These are phyloP conservation scores for Oidiodendron maius DNA, from an alignment of 495 filamentous ascomycete genomes.

Conservation along the genomic window DNA sequence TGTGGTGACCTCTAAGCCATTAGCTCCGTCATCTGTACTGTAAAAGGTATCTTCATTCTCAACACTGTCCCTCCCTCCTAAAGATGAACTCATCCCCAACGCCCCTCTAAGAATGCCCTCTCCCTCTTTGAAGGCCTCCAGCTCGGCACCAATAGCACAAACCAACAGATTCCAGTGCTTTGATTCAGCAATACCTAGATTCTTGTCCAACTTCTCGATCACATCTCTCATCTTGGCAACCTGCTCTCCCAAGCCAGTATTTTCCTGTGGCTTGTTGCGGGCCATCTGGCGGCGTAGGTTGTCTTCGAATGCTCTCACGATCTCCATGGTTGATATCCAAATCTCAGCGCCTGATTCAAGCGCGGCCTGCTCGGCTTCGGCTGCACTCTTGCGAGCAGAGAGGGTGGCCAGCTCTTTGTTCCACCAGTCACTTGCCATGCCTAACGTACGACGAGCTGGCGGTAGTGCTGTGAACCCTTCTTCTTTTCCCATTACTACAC, in stretches of 20 bases:
- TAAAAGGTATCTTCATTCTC: not conserved
- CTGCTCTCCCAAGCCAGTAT: slow-evolving; percentile 36
- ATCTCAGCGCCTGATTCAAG: slow-evolving; percentile 77
- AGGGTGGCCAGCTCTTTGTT: slow-evolving; percentile 44
- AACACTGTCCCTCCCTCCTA: not conserved
- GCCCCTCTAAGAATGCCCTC: slow-evolving; percentile 51
- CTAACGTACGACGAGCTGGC: slow-evolving; percentile 63
- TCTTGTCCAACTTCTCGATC: slow-evolving; percentile 52
- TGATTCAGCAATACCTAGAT: slow-evolving; percentile 52
- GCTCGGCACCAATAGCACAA: slow-evolving; percentile 81
- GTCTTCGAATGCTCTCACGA: slow-evolving; percentile 64
- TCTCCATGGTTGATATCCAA: slow-evolving; percentile 65
- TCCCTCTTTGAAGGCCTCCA: slow-evolving; percentile 75
- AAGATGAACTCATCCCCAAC: slow-evolving; percentile 4
- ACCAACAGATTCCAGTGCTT: slow-evolving; percentile 83
- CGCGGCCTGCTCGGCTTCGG: slow-evolving; percentile 60
- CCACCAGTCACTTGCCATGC: slow-evolving; percentile 77
- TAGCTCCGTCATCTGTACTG: not conserved
- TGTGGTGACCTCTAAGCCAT: not conserved
- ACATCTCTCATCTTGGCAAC: slow-evolving; percentile 50
- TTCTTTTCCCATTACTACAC: slow-evolving; percentile 23
- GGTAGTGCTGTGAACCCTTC: slow-evolving; percentile 48
- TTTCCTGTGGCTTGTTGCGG: slow-evolving; percentile 6
- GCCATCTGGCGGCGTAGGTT: slow-evolving; percentile 14
- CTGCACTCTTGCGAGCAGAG: slow-evolving; percentile 47